Base-by-base conservation (phyloP, 495 filamentous ascomycete genomes). In the Neurospora sp. region DNA sequence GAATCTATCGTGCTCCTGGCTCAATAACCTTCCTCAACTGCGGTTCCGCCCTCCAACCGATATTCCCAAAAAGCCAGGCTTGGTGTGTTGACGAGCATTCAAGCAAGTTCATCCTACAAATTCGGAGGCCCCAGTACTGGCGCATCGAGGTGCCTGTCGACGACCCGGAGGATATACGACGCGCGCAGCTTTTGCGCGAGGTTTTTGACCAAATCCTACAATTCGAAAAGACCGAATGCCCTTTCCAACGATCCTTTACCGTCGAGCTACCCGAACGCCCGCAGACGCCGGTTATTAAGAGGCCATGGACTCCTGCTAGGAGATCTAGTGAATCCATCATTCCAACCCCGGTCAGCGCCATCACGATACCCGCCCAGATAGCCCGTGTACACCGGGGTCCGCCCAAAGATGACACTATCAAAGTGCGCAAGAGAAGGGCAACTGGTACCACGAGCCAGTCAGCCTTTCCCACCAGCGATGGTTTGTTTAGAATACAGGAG, bases 71-170 rank as follows among this genome's bases (percentile, higher is more conserved):
- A 80, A 95, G 92, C 22, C 92, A 96, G 78, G 96, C 90, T 73
- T 97, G 94, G 94, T 96, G 92, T 81, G 92, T 97, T 27, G 92
- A 97, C 78, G 91, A 91, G 61, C 89, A 90, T 45, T 90, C 90
- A 42, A 85, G 83, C 80, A 94, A 90, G 73, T 97, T 96, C 76
- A 91, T 96, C 7, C 77, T 97, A 73, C 90, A 93, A 71, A 92
- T 96, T 70, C 87, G 92, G 40, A 86, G 89, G 38, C 88, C 93
- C 18, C 90, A 90, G 68, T 97, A 94, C 77, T 97, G 95, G 85
- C 89, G 94, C 59, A 96, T 97, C 75, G 94, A 97, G 75, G 79
- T 97, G 8, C 92, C 94, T 3, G 84, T 87, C 47, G 82, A 83
- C 16, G 86, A 86, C 0, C 80, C 85, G 0, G 89, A 91, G 35